A percentile compares a stretch with the other conserved stretches of the same genome.
phyloP scores from a whole-genome alignment of 257 asterid genomes.

The Fraxinus pennsylvanica region DNA sequence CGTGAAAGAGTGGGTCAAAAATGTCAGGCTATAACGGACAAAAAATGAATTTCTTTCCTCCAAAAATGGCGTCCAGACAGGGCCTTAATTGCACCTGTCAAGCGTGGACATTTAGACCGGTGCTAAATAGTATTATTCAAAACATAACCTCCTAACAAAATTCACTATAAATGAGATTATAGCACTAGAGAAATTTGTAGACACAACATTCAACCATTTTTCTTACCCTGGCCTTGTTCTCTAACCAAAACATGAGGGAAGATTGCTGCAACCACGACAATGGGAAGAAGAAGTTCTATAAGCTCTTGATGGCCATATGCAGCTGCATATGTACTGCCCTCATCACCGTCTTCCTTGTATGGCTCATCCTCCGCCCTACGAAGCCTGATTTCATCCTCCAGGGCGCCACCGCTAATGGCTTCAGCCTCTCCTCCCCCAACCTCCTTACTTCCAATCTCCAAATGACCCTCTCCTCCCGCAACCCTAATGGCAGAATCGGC shows the following conservation, averaged over 20 bases:
- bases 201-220: not conserved
- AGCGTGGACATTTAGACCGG: too few relatives aligned
- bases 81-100: too few relatives aligned
- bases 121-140: too few relatives aligned
- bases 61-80: too few relatives aligned
- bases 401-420: constrained; percentile 62
- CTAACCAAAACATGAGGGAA: constrained; percentile 41
- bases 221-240: not conserved
- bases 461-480: constrained; percentile 55
- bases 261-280: constrained; percentile 56
- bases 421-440: constrained; percentile 55
- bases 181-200: too few relatives aligned
- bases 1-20: too few relatives aligned
- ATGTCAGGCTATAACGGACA: too few relatives aligned
- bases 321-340: constrained; percentile 35
- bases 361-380: constrained; percentile 74
- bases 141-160: too few relatives aligned
- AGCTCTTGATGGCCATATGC: constrained; percentile 23
- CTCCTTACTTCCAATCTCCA: constrained; percentile 58
- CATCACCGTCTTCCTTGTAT: constrained; percentile 49
- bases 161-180: too few relatives aligned
- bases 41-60: too few relatives aligned
- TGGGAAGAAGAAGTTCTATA: constrained; percentile 30
- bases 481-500: constrained; percentile 59
- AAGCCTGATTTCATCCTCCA: constrained; percentile 68